A percentile compares a stretch with the other conserved stretches of the same genome.
These are phyloP conservation scores for Emericellopsis atlantica DNA, from an alignment of 2,329 filamentous ascomycete genomes.

Conservation along the genomic window DNA sequence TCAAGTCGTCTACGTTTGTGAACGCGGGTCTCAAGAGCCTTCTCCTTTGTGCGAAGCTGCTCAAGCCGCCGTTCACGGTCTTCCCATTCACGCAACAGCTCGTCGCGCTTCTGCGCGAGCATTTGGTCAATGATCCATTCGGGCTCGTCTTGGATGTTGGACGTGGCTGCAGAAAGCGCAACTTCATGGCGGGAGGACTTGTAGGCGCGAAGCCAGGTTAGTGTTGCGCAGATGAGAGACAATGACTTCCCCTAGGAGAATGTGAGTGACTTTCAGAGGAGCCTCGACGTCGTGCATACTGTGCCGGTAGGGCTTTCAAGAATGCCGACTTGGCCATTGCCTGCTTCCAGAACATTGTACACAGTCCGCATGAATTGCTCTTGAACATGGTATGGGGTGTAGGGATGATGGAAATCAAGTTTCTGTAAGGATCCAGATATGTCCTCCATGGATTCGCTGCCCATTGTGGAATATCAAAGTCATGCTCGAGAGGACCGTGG, in stretches of 20 bases:
- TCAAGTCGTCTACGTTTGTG: constrained; percentile 34
- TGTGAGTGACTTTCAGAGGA: not conserved
- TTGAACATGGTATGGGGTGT: constrained; percentile 77
- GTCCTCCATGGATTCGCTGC: no score
- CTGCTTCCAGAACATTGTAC: constrained; percentile 61
- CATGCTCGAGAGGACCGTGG: no score
- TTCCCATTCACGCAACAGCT: constrained; percentile 52
- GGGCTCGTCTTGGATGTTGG: constrained; percentile 53
- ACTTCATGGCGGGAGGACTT: constrained; percentile 50
- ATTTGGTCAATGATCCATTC: constrained; percentile 77
- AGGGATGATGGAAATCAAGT: constrained; percentile 73
- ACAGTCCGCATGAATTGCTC: constrained; percentile 75
- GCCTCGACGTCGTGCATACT: constrained; percentile 18
- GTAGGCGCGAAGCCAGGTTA: constrained; percentile 84
- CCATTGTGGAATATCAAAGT: no score
- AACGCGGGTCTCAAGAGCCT: constrained; percentile 38
- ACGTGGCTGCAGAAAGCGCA: constrained; percentile 29
- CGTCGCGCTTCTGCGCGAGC: constrained; percentile 52
- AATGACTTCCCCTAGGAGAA: constrained; percentile 65
- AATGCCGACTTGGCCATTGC: constrained; percentile 67
- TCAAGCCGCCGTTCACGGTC: constrained; percentile 63
- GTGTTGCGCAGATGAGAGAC: constrained; percentile 75
- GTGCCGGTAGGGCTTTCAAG: constrained; percentile 89
- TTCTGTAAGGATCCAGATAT: constrained; percentile 10
- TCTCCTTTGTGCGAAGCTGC: constrained; percentile 50